Conservation (phyloP, 805 yeast species). For the Lachancea fermentati region DNA sequence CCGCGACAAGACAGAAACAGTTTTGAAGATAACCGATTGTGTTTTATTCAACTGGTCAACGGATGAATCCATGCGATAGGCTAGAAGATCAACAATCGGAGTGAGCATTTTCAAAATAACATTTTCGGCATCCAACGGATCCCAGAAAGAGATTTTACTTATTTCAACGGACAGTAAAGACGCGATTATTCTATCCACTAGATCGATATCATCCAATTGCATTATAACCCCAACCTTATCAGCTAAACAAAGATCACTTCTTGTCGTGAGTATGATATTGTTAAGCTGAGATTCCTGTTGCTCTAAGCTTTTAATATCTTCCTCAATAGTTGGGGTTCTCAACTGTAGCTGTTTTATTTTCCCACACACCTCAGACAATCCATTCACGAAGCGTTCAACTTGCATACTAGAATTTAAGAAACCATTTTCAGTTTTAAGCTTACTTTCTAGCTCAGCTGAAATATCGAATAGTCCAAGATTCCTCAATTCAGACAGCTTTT, state of each 20-base stretch:
- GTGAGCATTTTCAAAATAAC: constrained; percentile 5
- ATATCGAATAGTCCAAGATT: background rate
- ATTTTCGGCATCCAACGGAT: constrained; percentile 8
- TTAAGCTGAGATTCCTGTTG: constrained; percentile 1
- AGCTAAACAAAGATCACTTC: background rate
- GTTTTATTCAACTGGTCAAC: constrained; percentile 17
- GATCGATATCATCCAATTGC: constrained; percentile 14
- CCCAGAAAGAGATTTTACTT: constrained; percentile 4
- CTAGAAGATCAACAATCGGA: constrained; percentile 11
- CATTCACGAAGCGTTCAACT: background rate
- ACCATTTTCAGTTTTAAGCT: background rate
- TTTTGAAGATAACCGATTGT: constrained; percentile 20
- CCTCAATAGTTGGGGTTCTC: background rate
- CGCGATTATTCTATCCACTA: constrained; percentile 17
- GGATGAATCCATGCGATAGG: constrained; percentile 18
- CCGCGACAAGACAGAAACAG: constrained; percentile 10
- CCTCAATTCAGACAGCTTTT: background rate
- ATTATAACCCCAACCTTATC: constrained; percentile 10
- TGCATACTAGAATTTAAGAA: background rate
- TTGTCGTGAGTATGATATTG: background rate
- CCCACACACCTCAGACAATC: background rate
- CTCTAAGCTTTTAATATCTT: background rate
- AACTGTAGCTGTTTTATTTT: background rate
- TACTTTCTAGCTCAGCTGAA: constrained; percentile 1
- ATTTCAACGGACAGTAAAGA: constrained; percentile 10